These are phyloP conservation scores for Tolypocladium tundrense DNA, from an alignment of 2,329 filamentous ascomycete species.

Conservation along the genomic window DNA sequence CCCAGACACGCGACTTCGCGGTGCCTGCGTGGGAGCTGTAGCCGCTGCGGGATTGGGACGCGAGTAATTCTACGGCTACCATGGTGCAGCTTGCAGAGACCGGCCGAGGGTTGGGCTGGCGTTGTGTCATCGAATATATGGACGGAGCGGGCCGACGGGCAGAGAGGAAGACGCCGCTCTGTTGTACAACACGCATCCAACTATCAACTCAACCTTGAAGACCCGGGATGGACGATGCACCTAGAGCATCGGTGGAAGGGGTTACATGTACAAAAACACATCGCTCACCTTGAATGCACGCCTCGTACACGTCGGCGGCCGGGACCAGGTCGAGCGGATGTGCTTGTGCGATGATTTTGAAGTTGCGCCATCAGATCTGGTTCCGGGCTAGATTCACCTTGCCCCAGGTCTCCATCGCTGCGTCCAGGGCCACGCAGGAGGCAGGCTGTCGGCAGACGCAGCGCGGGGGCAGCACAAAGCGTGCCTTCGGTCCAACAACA, in stretches of 20 bases:
- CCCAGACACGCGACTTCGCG: constrained; percentile 27
- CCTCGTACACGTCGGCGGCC: background rate
- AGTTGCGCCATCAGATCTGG: background rate
- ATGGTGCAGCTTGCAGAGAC: background rate
- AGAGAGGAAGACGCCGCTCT: background rate
- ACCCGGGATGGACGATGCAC: background rate
- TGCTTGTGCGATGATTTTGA: background rate
- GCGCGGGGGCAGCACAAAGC: background rate
- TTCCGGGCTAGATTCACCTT: background rate
- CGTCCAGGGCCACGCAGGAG: background rate
- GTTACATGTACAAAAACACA: background rate
- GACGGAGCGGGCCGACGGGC: background rate
- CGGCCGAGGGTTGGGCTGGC: background rate
- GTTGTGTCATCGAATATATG: background rate
- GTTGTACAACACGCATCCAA: background rate
- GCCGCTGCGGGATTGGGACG: background rate
- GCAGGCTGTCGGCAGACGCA: background rate
- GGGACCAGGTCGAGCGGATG: background rate
- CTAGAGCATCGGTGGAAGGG: background rate
- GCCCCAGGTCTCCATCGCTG: background rate
- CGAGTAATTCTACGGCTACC: background rate
- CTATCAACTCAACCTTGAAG: background rate
- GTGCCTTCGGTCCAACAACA: constrained; percentile 3
- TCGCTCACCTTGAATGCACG: background rate
- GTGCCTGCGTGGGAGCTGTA: constrained; percentile 31